phyloP scores from a whole-genome alignment of 1,284 basidiomycete genomes.

The Singerocomus inundabilis region DNA sequence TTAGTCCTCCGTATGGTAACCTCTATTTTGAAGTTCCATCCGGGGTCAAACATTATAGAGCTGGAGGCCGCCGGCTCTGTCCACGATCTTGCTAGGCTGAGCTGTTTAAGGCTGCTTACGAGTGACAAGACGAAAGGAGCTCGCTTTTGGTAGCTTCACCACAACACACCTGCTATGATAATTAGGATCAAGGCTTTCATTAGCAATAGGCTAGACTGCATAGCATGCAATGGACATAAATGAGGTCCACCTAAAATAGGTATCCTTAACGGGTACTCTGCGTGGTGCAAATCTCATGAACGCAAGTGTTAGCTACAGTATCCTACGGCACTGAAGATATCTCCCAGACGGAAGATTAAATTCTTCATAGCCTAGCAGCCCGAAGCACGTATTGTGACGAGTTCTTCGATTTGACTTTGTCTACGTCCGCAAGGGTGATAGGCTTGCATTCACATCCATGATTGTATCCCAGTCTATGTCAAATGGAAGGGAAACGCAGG shows the following conservation, averaged over 20 bases:
- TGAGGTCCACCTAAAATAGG: not conserved
- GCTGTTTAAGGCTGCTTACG: not conserved
- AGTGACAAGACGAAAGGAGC: not conserved
- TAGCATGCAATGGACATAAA: not conserved
- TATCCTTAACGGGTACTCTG: not conserved
- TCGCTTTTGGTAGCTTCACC: not conserved
- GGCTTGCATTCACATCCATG: constrained; percentile 68
- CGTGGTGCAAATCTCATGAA: not conserved
- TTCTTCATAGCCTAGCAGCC: constrained; percentile 36
- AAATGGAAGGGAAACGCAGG: not conserved
- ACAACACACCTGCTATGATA: not conserved
- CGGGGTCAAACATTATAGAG: no score
- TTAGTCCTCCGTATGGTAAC: not conserved
- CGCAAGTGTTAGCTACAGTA: not conserved
- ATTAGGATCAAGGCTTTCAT: not conserved
- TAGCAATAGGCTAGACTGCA: not conserved
- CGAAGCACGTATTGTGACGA: constrained; percentile 43
- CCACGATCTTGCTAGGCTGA: not conserved
- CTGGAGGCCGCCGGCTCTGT: no score
- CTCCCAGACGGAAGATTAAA: not conserved
- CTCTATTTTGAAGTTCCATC: not conserved
- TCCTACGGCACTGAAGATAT: no score
- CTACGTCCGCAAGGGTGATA: constrained; percentile 60
- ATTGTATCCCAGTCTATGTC: constrained; percentile 71
- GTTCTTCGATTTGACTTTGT: constrained; percentile 71